A percentile compares a stretch with the other conserved stretches of the same genome.
Conservation (phyloP, 768 basidiomycete species). For the Exsudoporus frostii region DNA sequence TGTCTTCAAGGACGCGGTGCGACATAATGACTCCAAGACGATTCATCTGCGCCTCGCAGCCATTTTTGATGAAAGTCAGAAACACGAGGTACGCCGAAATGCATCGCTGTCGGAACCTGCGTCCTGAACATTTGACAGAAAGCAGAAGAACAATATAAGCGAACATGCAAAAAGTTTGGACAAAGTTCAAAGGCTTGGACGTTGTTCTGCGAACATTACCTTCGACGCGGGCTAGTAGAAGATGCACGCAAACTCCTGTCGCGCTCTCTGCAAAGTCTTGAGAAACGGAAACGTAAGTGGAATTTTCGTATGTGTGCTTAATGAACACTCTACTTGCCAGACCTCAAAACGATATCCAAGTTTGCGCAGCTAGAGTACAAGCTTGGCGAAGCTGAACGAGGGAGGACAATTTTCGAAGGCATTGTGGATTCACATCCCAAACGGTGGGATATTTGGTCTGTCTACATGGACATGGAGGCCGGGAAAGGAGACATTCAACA, state of each 20-base stretch:
- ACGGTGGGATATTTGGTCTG: constrained; percentile 91
- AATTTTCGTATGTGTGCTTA: neutral
- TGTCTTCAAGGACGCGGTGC: constrained; percentile 87
- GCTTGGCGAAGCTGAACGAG: constrained; percentile 89
- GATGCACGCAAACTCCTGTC: constrained; percentile 84
- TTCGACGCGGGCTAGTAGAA: constrained; percentile 69
- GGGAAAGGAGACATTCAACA: constrained; percentile 75
- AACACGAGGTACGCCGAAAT: constrained; percentile 57
- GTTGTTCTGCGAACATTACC: constrained; percentile 77
- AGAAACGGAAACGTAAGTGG: constrained; percentile 87
- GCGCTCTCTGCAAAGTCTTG: constrained; percentile 83
- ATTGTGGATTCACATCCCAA: constrained; percentile 95
- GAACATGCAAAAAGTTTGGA: constrained; percentile 91
- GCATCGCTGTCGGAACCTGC: neutral
- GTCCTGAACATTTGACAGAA: constrained; percentile 46
- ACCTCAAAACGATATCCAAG: constrained; percentile 91
- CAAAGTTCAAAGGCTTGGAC: constrained; percentile 95
- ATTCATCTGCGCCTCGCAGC: constrained; percentile 80
- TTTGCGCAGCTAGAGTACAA: constrained; percentile 97
- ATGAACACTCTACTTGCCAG: constrained; percentile 38
- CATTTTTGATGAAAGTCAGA: constrained; percentile 82
- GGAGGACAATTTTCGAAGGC: constrained; percentile 94
- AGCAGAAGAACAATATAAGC: constrained; percentile 89
- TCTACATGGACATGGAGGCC: constrained; percentile 97
- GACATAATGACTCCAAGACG: constrained; percentile 90